Evolutionary conservation across 2,329 filamentous ascomycete species (phyloP), one percentile per base, ranked within the genome.

Genomic region (Exophiala sp.): DNA sequence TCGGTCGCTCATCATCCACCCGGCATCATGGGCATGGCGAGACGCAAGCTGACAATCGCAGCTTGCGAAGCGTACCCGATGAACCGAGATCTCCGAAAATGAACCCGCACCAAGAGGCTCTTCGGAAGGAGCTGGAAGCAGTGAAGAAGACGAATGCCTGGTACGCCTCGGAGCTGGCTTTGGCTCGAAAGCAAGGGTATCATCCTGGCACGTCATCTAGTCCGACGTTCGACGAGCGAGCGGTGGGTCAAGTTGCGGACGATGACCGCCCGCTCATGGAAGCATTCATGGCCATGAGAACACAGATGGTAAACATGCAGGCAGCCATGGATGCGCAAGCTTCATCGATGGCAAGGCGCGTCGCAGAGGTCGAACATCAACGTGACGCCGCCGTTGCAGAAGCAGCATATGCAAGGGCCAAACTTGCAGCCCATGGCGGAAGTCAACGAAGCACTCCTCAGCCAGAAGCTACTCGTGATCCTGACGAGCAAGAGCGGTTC

Each of bases 351-450:
- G 88, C 90, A 0, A 90, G 85, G 66, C 82, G 91, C 55, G 90
- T 98, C 55, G 90, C 91, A 1, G 90, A 96, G 65, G 85, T 94
- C 1, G 93, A 98, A 66, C 90, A 87, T 65, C 93, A 98, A 71
- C 80, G 94, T 43, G 93, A 98, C 68, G 83, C 85, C 34, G 93
- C 93, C n/a, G 83, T 98, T 46, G 86, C 85, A 61, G 94, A 98
- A 70, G 93, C 93, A 1, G 86, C 93, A 0, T 97, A 97, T 68
- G 88, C 90, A 27, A 95, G 94, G 65, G 89, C 94, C 2, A 96
- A 88, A 65, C 73, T 96, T 44, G 90, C 90, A 23, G 90, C 89
- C 6, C 85, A 89, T 56, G 82, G 79, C 30, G 77, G 81, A 48
- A 62, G 59, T 46, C 57, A 60, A 47, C 54, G 59, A 42, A 76